phyloP scores from a whole-genome alignment of 257 asterid genomes.

The Linderniella brevidens region DNA sequence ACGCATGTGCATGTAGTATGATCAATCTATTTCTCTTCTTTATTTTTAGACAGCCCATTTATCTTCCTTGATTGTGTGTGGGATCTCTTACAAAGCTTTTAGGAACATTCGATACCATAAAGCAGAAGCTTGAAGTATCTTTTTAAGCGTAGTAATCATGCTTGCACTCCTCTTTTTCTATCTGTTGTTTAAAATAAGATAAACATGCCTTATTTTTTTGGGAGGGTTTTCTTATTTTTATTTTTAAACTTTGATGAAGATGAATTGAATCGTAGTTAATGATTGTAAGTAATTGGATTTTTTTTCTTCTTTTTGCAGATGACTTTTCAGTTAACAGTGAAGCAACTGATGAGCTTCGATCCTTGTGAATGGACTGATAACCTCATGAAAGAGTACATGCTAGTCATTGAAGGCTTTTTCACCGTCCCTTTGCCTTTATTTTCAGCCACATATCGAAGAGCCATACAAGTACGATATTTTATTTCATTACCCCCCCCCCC shows the following conservation, averaged over 20 bases:
- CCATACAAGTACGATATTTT: slow-evolving; percentile 44
- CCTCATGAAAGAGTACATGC: slow-evolving; percentile 96
- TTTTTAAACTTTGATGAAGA: background rate
- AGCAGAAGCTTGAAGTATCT: background rate
- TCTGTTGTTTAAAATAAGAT: background rate
- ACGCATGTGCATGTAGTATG: too few species aligned
- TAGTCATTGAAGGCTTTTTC: slow-evolving; percentile 94
- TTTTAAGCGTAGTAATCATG: background rate
- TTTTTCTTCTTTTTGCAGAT: slow-evolving; percentile 33
- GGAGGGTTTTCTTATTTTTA: background rate
- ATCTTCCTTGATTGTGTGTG: too few species aligned
- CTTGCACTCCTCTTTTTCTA: background rate
- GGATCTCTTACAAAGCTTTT: too few species aligned
- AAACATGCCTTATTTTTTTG: slow-evolving; percentile 3
- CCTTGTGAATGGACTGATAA: slow-evolving; percentile 97
- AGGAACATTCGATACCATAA: too few species aligned
- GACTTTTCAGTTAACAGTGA: slow-evolving; percentile 79
- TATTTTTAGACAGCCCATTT: too few species aligned
- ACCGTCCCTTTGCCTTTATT: slow-evolving; percentile 63
- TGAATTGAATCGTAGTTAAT: background rate
- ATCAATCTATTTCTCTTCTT: too few species aligned
- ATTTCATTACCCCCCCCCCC: background rate
- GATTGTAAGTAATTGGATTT: background rate
- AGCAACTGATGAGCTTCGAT: slow-evolving; percentile 95
- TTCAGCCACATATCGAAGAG: slow-evolving; percentile 81